Evolutionary conservation across 164 flowering plant species (phyloP).

Genomic region (Piper betle): DNA sequence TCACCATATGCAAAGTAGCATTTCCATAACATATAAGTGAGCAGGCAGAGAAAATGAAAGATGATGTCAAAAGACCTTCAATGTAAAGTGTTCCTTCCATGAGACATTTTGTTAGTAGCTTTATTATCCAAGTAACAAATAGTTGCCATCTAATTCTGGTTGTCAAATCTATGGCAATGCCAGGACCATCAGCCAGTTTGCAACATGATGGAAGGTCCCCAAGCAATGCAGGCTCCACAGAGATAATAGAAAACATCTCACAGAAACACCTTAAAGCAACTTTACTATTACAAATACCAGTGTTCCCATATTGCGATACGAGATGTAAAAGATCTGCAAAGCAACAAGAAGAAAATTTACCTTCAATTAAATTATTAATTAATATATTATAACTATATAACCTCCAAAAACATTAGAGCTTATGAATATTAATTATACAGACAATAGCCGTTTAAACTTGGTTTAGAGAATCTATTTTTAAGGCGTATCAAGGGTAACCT

Average conservation of each 20-base stretch:
- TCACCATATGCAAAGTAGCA: conserved; percentile 82
- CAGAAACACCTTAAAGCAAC: conserved; percentile 56
- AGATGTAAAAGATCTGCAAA: conserved; percentile 53
- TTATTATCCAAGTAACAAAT: conserved; percentile 70
- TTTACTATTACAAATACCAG: conserved; percentile 16
- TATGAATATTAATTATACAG: no score
- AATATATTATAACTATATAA: no score
- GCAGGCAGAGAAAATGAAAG: conserved; percentile 59
- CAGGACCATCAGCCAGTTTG: conserved; percentile 57
- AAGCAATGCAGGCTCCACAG: conserved; percentile 29
- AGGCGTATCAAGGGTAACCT: no score
- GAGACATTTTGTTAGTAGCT: conserved; percentile 67
- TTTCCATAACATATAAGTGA: conserved; percentile 66
- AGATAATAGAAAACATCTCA: conserved; percentile 41
- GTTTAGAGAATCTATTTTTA: no score
- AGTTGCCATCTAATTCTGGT: conserved; percentile 63
- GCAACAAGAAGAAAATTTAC: background rate
- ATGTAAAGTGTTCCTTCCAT: conserved; percentile 83
- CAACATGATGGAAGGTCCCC: conserved; percentile 50
- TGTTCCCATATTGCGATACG: conserved; percentile 32
- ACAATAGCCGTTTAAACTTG: no score
- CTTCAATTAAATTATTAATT: no score
- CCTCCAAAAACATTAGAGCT: no score
- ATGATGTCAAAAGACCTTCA: conserved; percentile 59
- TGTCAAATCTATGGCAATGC: conserved; percentile 51